Evolutionary conservation across 2,329 filamentous ascomycete species (phyloP), one percentile per base, ranked within the genome.

Genomic region (Fusarium longipes): DNA sequence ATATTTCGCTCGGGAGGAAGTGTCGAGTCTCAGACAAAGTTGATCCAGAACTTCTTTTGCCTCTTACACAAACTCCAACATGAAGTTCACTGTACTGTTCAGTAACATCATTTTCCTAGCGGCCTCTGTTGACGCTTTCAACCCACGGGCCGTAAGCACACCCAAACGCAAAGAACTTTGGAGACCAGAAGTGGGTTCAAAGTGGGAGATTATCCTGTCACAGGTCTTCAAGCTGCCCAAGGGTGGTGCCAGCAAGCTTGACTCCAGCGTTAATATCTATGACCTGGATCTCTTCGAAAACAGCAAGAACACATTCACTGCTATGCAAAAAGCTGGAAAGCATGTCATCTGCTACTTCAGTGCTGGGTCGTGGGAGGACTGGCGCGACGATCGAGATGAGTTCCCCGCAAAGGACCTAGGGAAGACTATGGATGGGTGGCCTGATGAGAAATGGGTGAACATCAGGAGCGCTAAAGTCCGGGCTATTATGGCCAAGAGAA

Each of bases 291-390:
- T 90, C 38, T 90, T 84, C 73, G 87, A 90, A 70, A 87, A 77
- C 54, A 33, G 65, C 14, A 55, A 59, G 3, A 52, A 48, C 8
- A 76, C 74, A 0, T 62, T 71, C 89, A 82, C 88, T 57, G 78
- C 88, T 8, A 86, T 89, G 75, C 80, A 84, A 55, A 86, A 84
- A 40, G 75, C 79, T 3, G 84, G 82, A 6, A 86, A 86, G 68
- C 87, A 85, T 54, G 85, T 91, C 39, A 88, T 93, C 52, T 93
- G 90, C 79, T 93, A 93, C 77, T 93, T 93, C 78, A 90, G 87
- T 38, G 89, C 88, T 0, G 90, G 91, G 0, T 89, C 86, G 1
- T 91, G 84, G 68, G 91, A 93, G 75, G 75, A 86, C 33, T 86
- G 83, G 79, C 82, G 90, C 2, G 76, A 81, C 1, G 90, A 92